These are phyloP conservation scores for Moesziomyces antarcticus DNA, from an alignment of 1,284 basidiomycete species.

Conservation along the genomic window DNA sequence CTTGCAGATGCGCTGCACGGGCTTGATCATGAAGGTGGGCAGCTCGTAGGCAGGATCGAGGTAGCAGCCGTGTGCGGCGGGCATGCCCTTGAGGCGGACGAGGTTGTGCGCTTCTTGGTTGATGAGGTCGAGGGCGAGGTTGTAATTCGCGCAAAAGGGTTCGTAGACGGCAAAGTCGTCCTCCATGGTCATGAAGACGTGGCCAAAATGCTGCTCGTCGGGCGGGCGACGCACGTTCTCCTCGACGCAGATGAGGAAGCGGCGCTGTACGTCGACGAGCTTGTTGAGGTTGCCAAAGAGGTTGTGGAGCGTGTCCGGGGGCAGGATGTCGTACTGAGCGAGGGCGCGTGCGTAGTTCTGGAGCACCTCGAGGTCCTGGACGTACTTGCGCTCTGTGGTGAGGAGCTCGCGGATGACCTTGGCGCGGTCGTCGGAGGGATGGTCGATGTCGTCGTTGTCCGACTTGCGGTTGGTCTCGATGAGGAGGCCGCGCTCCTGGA, in stretches of 20 bases:
- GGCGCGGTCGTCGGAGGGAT: slow-evolving; percentile 73
- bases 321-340: slow-evolving; percentile 82
- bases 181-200: slow-evolving; percentile 80
- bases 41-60: slow-evolving; percentile 76
- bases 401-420: slow-evolving; percentile 87
- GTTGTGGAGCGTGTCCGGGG: slow-evolving; percentile 92
- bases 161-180: slow-evolving; percentile 76
- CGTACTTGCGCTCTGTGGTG: slow-evolving; percentile 95
- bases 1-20: slow-evolving; percentile 81
- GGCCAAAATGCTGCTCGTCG: slow-evolving; percentile 74
- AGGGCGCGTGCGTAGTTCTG: slow-evolving; percentile 71
- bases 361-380: slow-evolving; percentile 96
- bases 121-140: slow-evolving; percentile 81
- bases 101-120: slow-evolving; percentile 68
- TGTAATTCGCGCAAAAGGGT: slow-evolving; percentile 90
- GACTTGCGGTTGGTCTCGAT: slow-evolving; percentile 71
- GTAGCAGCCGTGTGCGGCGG: slow-evolving; percentile 61
- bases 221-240: slow-evolving; percentile 72
- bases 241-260: slow-evolving; percentile 88
- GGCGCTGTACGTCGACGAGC: slow-evolving; percentile 94
- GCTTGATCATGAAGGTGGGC: slow-evolving; percentile 83
- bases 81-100: slow-evolving; percentile 52
- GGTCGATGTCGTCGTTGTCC: slow-evolving; percentile 51
- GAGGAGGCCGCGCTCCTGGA: slow-evolving; percentile 79
- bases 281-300: slow-evolving; percentile 96